Percentiles rank a stretch among this genome's conserved stretches.
Conservation (phyloP, 306 rosid genomes). For the Potentilla sterilis region DNA sequence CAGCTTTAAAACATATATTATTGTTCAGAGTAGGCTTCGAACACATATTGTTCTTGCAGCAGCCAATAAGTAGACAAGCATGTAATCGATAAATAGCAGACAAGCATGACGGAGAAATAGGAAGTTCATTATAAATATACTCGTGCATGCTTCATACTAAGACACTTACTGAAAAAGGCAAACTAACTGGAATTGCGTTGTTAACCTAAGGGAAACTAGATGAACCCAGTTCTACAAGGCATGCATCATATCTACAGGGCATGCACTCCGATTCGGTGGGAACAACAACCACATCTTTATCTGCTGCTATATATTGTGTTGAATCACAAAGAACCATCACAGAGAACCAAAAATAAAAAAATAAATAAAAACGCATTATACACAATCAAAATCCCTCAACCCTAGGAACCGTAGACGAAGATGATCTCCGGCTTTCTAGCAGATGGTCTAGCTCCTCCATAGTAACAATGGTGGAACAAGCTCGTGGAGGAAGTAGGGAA, state of each 20-base stretch:
- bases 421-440: constrained; percentile 77
- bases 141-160: background rate
- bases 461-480: constrained; percentile 67
- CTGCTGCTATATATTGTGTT: constrained; percentile 74
- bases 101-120: background rate
- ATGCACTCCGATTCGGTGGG: constrained; percentile 53
- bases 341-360: constrained; percentile 33
- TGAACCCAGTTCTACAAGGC: constrained; percentile 21
- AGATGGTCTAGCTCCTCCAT: constrained; percentile 67
- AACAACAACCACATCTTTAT: constrained; percentile 47
- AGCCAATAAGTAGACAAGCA: too few relatives aligned
- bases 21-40: too few relatives aligned
- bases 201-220: constrained; percentile 12
- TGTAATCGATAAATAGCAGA: too few relatives aligned
- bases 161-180: background rate
- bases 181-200: background rate
- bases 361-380: constrained; percentile 41
- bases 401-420: constrained; percentile 63
- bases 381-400: constrained; percentile 87
- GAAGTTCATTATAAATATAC: background rate
- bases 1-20: too few relatives aligned
- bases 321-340: constrained; percentile 57
- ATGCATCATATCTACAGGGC: constrained; percentile 61
- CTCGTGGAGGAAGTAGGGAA: constrained; percentile 50
- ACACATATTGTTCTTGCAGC: too few relatives aligned